Percentiles rank a stretch among this genome's conserved stretches.
phyloP scores from a whole-genome alignment of 2,329 filamentous ascomycete species.

The Colletotrichum viniferum region DNA sequence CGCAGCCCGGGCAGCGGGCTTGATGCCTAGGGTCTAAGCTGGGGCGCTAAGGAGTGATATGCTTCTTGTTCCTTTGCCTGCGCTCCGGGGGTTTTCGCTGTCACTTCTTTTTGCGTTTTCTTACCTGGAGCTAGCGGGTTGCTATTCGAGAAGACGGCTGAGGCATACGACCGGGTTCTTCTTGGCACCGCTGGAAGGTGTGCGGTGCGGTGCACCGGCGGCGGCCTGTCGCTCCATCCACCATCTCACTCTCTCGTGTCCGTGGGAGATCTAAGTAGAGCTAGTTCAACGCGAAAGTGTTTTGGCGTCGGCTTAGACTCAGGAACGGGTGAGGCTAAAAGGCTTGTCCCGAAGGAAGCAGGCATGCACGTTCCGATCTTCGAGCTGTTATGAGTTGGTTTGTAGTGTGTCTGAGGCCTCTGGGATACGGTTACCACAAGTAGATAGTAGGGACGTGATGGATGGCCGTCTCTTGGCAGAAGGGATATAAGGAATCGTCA shows the following conservation, averaged over 20 bases:
- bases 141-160: background rate
- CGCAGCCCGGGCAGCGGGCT: background rate
- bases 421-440: background rate
- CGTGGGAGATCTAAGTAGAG: background rate
- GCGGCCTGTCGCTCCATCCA: background rate
- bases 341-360: constrained; percentile 1
- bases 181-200: background rate
- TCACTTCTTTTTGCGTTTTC: background rate
- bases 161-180: background rate
- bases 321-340: background rate
- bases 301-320: background rate
- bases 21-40: background rate
- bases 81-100: background rate
- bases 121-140: background rate
- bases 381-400: background rate
- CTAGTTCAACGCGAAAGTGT: background rate
- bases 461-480: background rate
- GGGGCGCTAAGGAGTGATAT: background rate
- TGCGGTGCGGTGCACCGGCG: background rate
- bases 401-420: background rate
- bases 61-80: background rate
- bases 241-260: background rate
- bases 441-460: background rate
- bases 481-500: constrained; percentile 4
- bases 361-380: background rate